These are phyloP conservation scores for Venturia effusa DNA, from an alignment of 2,329 filamentous ascomycete genomes.

Conservation along the genomic window DNA sequence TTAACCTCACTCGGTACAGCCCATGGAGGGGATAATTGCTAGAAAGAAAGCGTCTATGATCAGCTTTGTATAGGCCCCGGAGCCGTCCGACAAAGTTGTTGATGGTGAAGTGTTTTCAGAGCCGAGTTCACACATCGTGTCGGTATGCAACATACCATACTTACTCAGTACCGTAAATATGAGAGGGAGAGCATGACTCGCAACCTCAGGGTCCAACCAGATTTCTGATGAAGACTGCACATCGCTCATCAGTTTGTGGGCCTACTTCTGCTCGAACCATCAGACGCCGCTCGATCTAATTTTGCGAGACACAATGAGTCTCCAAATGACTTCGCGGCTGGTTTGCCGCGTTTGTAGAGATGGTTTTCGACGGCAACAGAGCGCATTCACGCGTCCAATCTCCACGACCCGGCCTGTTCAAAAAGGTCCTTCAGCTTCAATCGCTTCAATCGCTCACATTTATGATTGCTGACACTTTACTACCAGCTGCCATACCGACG, in stretches of 20 bases:
- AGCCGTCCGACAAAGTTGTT: too few relatives aligned
- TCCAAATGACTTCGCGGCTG: neutral
- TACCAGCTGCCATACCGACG: slow-evolving; percentile 19
- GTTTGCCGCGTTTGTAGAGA: neutral
- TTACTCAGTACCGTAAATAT: too few relatives aligned
- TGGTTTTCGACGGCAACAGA: neutral
- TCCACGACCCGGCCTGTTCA: neutral
- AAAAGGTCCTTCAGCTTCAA: neutral
- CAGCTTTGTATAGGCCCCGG: too few relatives aligned
- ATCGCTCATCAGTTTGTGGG: too few relatives aligned
- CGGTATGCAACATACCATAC: too few relatives aligned
- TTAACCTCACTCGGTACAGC: too few relatives aligned
- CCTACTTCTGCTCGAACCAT: neutral
- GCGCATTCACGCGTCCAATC: neutral
- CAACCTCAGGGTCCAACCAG: neutral
- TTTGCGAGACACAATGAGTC: neutral
- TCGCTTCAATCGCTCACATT: neutral
- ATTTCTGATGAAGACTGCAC: neutral
- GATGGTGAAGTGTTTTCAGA: too few relatives aligned
- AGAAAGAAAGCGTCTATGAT: too few relatives aligned
- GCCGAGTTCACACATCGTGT: too few relatives aligned
- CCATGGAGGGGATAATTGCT: too few relatives aligned
- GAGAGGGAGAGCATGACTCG: neutral
- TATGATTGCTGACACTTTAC: neutral
- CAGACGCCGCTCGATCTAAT: neutral